Percentiles rank a stretch among this genome's conserved stretches.
Conservation (phyloP, 352 stramenopile species). For the Globisporangium takayamanum region DNA sequence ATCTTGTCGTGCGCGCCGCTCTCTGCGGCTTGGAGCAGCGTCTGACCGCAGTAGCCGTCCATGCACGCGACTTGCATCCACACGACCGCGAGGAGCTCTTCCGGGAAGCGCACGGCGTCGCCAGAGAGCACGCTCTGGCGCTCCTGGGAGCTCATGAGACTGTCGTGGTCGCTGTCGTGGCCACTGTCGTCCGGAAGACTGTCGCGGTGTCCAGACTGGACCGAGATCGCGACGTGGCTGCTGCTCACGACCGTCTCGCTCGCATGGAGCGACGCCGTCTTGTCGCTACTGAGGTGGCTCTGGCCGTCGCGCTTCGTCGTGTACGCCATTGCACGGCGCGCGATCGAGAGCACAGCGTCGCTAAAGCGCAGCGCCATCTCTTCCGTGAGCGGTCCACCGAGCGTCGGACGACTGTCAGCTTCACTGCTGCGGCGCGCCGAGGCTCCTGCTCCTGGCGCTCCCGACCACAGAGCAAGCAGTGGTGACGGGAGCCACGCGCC, state of each 20-base stretch:
- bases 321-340: slow-evolving; percentile 47
- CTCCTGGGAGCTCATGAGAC: neutral
- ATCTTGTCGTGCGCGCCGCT: slow-evolving; percentile 71
- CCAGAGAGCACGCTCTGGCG: slow-evolving; percentile 14
- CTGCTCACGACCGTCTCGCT: neutral
- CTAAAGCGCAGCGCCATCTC: slow-evolving; percentile 57
- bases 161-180: slow-evolving; percentile 1
- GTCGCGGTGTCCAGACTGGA: neutral
- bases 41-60: slow-evolving; percentile 79
- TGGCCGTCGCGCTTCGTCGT: slow-evolving; percentile 21
- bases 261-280: slow-evolving; percentile 8
- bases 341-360: slow-evolving; percentile 55
- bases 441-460: slow-evolving; percentile 3
- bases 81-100: slow-evolving; percentile 65
- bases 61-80: slow-evolving; percentile 80
- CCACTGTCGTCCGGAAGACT: neutral
- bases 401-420: slow-evolving; percentile 38
- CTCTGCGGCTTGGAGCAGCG: slow-evolving; percentile 70
- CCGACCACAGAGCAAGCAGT: neutral
- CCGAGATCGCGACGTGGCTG: slow-evolving; percentile 13
- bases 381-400: slow-evolving; percentile 58
- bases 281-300: slow-evolving; percentile 4
- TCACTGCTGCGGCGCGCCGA: slow-evolving; percentile 38
- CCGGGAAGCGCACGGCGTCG: slow-evolving; percentile 33
- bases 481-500: neutral